These are phyloP conservation scores for Elsinoe ampelina DNA, from an alignment of 2,329 filamentous ascomycete genomes.

Conservation along the genomic window DNA sequence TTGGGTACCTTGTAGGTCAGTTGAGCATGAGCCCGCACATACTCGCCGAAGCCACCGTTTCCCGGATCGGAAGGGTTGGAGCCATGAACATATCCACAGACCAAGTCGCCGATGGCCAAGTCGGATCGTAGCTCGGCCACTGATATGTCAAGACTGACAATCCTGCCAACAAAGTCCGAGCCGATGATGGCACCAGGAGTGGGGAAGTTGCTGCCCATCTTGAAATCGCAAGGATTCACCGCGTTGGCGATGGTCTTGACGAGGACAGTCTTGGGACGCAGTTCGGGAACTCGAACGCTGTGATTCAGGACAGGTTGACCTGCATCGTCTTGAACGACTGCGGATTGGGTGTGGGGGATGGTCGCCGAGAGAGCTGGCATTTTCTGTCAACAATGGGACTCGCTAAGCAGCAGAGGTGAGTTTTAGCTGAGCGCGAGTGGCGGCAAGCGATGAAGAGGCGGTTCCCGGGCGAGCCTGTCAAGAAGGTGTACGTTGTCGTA, in stretches of 20 bases:
- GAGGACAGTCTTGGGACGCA: conserved; percentile 4
- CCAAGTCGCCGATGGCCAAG: conserved; percentile 10
- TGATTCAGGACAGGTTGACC: neutral
- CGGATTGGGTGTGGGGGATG: conserved; percentile 6
- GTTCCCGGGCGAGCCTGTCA: neutral
- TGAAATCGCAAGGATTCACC: conserved; percentile 32
- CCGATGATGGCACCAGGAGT: conserved; percentile 26
- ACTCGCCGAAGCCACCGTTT: conserved; percentile 15
- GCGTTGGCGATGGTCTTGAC: conserved; percentile 22
- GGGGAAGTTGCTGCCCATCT: conserved; percentile 24
- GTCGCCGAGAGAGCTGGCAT: too few relatives aligned
- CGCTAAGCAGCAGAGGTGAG: neutral
- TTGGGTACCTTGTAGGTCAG: conserved; percentile 10
- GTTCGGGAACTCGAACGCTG: neutral
- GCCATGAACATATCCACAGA: conserved; percentile 11
- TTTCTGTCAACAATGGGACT: too few relatives aligned
- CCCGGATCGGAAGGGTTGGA: conserved; percentile 6
- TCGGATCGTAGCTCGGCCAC: neutral
- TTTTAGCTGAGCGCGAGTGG: neutral
- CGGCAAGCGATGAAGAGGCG: neutral
- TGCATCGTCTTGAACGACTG: conserved; percentile 2
- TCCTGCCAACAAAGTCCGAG: conserved; percentile 29
- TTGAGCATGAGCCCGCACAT: conserved; percentile 4
- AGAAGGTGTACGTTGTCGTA: neutral
- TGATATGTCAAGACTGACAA: conserved; percentile 22